Evolutionary conservation across 2,329 filamentous ascomycete genomes (phyloP).

Genomic region (Paramyrothecium roridum): DNA sequence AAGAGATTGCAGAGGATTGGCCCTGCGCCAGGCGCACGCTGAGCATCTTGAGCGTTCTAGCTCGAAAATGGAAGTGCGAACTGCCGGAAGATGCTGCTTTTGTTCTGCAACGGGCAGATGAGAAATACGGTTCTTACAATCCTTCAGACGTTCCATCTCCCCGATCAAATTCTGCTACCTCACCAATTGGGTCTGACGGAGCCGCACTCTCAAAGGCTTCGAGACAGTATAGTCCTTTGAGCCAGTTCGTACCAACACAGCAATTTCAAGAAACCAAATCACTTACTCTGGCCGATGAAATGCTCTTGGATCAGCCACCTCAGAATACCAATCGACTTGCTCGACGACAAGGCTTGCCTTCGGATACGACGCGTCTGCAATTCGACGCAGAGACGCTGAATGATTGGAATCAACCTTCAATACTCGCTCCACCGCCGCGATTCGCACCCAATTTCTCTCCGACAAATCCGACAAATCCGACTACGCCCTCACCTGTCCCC

Average conservation of each 20-base stretch:
- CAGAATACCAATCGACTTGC: neutral
- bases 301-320: neutral
- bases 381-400: conserved; percentile 18
- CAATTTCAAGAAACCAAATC: conserved; percentile 6
- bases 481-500: conserved; percentile 3
- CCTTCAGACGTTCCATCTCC: conserved; percentile 60
- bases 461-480: neutral
- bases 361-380: conserved; percentile 11
- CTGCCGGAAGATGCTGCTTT: conserved; percentile 78
- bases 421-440: neutral
- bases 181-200: conserved; percentile 24
- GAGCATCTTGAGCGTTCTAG: conserved; percentile 78
- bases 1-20: conserved; percentile 96
- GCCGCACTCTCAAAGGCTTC: conserved; percentile 14
- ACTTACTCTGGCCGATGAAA: neutral
- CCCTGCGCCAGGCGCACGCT: conserved; percentile 82
- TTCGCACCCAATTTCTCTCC: neutral
- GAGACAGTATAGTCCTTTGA: conserved; percentile 31
- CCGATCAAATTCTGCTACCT: conserved; percentile 26
- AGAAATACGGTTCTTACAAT: conserved; percentile 72
- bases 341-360: conserved; percentile 1
- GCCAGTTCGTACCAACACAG: conserved; percentile 25
- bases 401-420: conserved; percentile 16
- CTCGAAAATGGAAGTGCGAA: conserved; percentile 85
- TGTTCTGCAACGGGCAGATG: conserved; percentile 74